A percentile compares a stretch with the other conserved stretches of the same genome.
Conservation (phyloP, 257 asterid genomes). For the Solanum ossicruentum region DNA sequence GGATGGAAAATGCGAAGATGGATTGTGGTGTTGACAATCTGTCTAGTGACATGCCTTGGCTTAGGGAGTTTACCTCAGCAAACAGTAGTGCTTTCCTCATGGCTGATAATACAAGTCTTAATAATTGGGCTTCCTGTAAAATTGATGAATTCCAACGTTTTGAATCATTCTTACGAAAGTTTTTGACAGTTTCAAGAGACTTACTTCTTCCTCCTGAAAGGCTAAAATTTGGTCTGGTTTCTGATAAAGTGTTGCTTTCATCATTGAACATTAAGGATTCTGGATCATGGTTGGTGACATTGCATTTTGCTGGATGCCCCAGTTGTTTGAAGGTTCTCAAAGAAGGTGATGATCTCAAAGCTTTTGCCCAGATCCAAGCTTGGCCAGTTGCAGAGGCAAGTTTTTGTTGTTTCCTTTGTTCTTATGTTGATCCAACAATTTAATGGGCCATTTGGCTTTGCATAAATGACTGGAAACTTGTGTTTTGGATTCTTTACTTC, state of each 20-base stretch:
- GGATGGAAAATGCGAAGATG: slow-evolving; percentile 28
- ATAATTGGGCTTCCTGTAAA: slow-evolving; percentile 38
- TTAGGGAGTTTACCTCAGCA: slow-evolving; percentile 27
- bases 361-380: slow-evolving; percentile 38
- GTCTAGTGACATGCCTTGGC: slow-evolving; percentile 27
- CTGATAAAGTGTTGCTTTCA: slow-evolving; percentile 54
- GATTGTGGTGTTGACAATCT: slow-evolving; percentile 38
- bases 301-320: slow-evolving; percentile 59
- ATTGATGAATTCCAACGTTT: slow-evolving; percentile 45
- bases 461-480: neutral
- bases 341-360: slow-evolving; percentile 53
- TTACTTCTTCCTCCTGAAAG: slow-evolving; percentile 78
- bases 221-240: slow-evolving; percentile 52
- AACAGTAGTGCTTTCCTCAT: slow-evolving; percentile 32
- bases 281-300: slow-evolving; percentile 46
- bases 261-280: slow-evolving; percentile 47
- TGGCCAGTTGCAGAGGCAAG: slow-evolving; percentile 74
- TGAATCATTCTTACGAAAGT: slow-evolving; percentile 48
- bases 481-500: neutral
- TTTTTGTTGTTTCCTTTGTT: slow-evolving; percentile 1
- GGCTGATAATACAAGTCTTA: slow-evolving; percentile 24
- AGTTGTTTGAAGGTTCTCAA: slow-evolving; percentile 51
- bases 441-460: neutral
- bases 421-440: slow-evolving; percentile 1
- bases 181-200: slow-evolving; percentile 46